Base-by-base conservation (phyloP, 352 stramenopile species). In the Pythium periplocum region DNA sequence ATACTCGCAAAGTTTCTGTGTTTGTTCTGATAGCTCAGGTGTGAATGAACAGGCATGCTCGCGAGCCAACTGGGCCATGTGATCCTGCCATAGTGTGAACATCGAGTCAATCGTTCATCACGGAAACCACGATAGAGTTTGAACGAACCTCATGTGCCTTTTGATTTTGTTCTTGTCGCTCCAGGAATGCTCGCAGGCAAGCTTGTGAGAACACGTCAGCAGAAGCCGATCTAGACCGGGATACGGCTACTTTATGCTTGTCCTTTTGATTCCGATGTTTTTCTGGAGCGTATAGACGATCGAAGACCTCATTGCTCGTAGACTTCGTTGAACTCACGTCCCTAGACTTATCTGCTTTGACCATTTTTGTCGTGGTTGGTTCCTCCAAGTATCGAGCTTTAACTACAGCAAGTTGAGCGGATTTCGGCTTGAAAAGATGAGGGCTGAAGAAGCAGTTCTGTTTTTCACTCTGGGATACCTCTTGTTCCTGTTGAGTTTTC, bases 371-470 rank as follows among this genome's bases (percentile, higher is more conserved):
- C 1, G 26, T 51, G 33, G 33, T 1, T 30, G 6, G 40, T 12
- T 49, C 35, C 17, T 53, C 43, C 45, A 17, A 45, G 40, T 53
- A 62, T 26, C 35, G 53, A 2, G 50, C 12, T 32, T 40, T 17
- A 30, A 59, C 51, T 7, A 35, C 43, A 9, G 30, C 8, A 30
- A 41, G 30, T 51, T 46, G 33, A 5, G 10, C 41, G 46, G 41
- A 30, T 9, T 45, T n/a, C 1, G 56, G 48, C 9, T 63, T 36
- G 35, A 67, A 49, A 30, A 75, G 52, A 3, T 42, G 42, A 1
- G 68, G 68, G 3, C 63, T 63, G 54, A 81, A 84, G 2, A 57
- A 73, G 55, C 73, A 81, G 43, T 73, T 55, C 1, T 47, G 38
- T 4, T 53, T 42, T 35, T 74, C 59, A 43, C 63, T 43, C 31